A percentile compares a stretch with the other conserved stretches of the same genome.
Conservation (phyloP, 495 filamentous ascomycete genomes). For the Aspergillus taichungensis region DNA sequence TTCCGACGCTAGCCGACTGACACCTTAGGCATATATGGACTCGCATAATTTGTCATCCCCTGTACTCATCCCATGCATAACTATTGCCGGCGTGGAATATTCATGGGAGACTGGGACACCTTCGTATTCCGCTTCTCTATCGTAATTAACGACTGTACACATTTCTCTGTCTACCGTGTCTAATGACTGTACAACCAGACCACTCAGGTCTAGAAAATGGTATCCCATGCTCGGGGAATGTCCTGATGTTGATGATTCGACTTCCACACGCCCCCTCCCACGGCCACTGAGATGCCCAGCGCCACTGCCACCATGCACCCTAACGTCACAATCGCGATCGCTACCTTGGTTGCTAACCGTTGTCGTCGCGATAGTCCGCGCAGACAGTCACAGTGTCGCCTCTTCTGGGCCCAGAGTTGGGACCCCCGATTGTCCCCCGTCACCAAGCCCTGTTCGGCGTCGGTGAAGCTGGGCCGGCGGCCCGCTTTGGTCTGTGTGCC, state of each 20-base stretch:
- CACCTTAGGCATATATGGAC: not conserved
- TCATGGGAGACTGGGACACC: no score
- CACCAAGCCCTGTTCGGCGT: conserved; percentile 16
- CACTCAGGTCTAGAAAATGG: not conserved
- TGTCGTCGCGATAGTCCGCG: conserved; percentile 39
- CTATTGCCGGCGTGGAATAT: no score
- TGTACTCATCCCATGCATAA: no score
- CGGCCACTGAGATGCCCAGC: conserved; percentile 52
- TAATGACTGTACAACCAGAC: conserved; percentile 1
- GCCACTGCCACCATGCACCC: conserved; percentile 53
- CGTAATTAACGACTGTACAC: no score
- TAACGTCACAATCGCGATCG: conserved; percentile 48
- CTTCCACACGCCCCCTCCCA: conserved; percentile 51
- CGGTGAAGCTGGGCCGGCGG: conserved; percentile 14
- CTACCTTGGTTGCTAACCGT: conserved; percentile 40
- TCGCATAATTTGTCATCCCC: not conserved
- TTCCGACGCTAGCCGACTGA: conserved; percentile 5
- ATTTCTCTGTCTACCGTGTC: no score
- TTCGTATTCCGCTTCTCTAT: no score
- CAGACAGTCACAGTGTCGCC: conserved; percentile 25
- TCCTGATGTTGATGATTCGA: conserved; percentile 20
- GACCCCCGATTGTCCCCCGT: conserved; percentile 16
- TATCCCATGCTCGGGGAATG: conserved; percentile 10
- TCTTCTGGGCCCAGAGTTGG: conserved; percentile 35
- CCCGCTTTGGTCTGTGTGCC: conserved; percentile 25